These are phyloP conservation scores for Delphinella strobiligena DNA, from an alignment of 2,329 filamentous ascomycete species.

Conservation along the genomic window DNA sequence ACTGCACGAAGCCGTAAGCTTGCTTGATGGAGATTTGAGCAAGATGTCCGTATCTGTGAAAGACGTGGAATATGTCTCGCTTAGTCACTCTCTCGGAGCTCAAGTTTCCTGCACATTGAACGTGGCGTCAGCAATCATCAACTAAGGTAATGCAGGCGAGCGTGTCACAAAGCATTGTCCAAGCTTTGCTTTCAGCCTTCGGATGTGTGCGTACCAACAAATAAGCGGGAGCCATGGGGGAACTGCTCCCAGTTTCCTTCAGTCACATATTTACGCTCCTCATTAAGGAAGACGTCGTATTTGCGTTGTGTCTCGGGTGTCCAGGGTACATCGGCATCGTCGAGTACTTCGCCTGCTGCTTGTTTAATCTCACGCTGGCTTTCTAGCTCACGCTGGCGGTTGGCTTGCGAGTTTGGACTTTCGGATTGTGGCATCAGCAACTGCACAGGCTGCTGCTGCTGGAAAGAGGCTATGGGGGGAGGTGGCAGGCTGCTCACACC, in stretches of 20 bases:
- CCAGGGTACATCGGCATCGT: conserved; percentile 39
- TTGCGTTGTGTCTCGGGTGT: conserved; percentile 48
- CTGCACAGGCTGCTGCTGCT: conserved; percentile 3
- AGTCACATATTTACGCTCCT: conserved; percentile 63
- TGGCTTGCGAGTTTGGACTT: conserved; percentile 4
- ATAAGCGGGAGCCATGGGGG: conserved; percentile 63
- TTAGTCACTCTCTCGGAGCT: conserved; percentile 90
- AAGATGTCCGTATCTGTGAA: conserved; percentile 71
- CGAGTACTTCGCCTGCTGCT: conserved; percentile 16
- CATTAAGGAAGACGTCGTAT: conserved; percentile 60
- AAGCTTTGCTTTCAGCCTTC: no score
- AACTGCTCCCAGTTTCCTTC: conserved; percentile 76
- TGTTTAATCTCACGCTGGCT: conserved; percentile 17
- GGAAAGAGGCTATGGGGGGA: conserved; percentile 12
- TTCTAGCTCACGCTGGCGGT: conserved; percentile 13
- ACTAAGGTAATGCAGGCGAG: no score
- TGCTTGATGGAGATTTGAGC: conserved; percentile 95
- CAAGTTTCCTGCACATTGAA: conserved; percentile 61
- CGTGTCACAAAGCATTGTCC: no score
- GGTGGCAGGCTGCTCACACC: conserved; percentile 12
- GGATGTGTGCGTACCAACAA: conserved; percentile 55
- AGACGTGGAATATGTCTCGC: conserved; percentile 83
- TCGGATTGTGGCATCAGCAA: not conserved
- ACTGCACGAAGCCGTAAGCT: conserved; percentile 94
- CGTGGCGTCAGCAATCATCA: conserved; percentile 4